Evolutionary conservation across 192 early-diverging fungal species (phyloP).

Genomic region (Coemansia sp.): DNA sequence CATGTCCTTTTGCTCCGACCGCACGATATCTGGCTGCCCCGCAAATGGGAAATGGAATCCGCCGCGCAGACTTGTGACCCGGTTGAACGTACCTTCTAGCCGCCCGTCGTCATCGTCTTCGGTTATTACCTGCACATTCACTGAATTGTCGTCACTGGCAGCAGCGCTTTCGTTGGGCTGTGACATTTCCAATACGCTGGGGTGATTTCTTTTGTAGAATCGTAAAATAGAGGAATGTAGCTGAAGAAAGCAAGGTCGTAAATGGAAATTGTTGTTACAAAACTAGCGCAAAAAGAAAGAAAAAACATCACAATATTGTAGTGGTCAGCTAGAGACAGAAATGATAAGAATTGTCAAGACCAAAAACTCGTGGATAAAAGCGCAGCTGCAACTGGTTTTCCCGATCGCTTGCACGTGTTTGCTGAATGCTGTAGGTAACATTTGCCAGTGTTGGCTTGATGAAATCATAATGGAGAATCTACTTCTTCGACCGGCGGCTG

Average conservation of each 20-base stretch:
- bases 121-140: conserved; percentile 17
- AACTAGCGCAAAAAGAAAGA: neutral
- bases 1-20: conserved; percentile 86
- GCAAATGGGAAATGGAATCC: conserved; percentile 63
- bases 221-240: neutral
- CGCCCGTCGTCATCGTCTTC: neutral
- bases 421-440: no score
- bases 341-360: no score
- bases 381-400: no score
- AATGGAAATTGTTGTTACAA: neutral
- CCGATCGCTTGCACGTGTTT: neutral
- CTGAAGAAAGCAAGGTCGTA: neutral
- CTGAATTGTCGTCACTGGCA: neutral
- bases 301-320: neutral
- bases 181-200: neutral
- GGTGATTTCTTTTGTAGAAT: neutral
- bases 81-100: neutral
- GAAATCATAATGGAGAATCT: no score
- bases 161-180: neutral
- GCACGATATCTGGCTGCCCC: conserved; percentile 82
- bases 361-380: no score
- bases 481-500: conserved; percentile 38
- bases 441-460: no score
- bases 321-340: no score
- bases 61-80: conserved; percentile 1